Conservation (phyloP, 2,329 filamentous ascomycete genomes). For the Niveomyces coronatus region DNA sequence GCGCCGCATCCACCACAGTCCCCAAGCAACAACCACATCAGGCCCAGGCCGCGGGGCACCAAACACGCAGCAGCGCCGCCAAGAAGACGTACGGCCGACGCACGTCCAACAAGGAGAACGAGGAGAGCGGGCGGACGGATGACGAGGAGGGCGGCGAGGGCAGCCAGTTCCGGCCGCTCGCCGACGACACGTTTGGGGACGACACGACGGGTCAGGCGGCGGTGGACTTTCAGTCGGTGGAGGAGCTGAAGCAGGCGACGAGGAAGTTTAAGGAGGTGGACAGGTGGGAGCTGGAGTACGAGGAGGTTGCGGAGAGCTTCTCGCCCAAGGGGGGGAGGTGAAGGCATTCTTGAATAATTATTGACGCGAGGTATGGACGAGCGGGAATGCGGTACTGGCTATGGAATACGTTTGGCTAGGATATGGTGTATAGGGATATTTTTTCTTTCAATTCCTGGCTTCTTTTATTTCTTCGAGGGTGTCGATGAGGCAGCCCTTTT, state of each 20-base stretch:
- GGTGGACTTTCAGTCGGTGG: constrained; percentile 29
- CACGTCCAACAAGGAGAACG: constrained; percentile 50
- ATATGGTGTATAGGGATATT: too few relatives aligned
- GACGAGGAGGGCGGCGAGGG: constrained; percentile 22
- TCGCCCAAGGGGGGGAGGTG: constrained; percentile 8
- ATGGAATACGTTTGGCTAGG: too few relatives aligned
- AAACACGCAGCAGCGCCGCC: constrained; percentile 3
- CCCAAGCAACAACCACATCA: constrained; percentile 16
- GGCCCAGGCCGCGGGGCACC: neutral
- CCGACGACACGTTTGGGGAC: constrained; percentile 35
- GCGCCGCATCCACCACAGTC: constrained; percentile 10
- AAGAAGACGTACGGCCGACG: constrained; percentile 40
- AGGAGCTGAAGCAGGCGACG: constrained; percentile 48
- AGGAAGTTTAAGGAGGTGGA: constrained; percentile 61
- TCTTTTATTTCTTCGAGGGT: too few relatives aligned
- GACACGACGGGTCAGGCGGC: constrained; percentile 23
- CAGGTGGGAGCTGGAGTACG: constrained; percentile 57
- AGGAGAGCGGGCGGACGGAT: constrained; percentile 17
- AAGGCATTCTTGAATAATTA: neutral
- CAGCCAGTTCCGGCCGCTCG: constrained; percentile 31
- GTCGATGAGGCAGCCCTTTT: too few relatives aligned
- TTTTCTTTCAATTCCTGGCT: too few relatives aligned
- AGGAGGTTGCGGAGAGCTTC: constrained; percentile 42
- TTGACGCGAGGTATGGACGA: neutral
- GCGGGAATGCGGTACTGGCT: too few relatives aligned